Conservation (phyloP, 768 basidiomycete species). For the Naganishia friedmannii region DNA sequence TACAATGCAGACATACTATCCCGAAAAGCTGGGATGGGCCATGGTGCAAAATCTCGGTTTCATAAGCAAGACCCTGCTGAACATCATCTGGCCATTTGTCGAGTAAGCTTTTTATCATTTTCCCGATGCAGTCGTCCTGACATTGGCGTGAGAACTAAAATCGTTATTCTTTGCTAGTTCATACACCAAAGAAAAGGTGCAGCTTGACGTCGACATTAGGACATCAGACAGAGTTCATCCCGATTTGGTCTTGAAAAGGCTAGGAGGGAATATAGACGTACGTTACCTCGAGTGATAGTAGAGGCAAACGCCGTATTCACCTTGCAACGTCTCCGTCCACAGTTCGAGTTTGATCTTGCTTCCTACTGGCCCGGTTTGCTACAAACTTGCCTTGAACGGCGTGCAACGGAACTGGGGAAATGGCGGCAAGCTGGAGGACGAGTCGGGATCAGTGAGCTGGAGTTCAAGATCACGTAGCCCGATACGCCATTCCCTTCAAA, state of each 20-base stretch:
- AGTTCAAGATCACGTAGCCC: conserved; percentile 2
- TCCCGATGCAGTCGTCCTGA: too few species aligned
- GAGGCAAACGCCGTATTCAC: too few species aligned
- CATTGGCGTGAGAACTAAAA: too few species aligned
- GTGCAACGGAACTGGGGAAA: neutral
- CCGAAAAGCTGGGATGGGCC: conserved; percentile 42
- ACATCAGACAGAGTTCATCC: conserved; percentile 10
- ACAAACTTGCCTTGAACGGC: conserved; percentile 1
- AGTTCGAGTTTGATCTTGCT: conserved; percentile 17
- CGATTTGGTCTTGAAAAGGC: conserved; percentile 14
- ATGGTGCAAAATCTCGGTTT: conserved; percentile 43
- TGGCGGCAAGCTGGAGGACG: conserved; percentile 13
- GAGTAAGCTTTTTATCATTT: conserved; percentile 31
- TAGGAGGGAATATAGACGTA: conserved; percentile 1
- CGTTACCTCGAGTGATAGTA: neutral
- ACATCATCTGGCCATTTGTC: conserved; percentile 52
- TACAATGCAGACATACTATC: conserved; percentile 44
- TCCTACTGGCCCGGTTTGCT: conserved; percentile 20
- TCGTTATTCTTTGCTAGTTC: neutral
- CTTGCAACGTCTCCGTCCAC: neutral
- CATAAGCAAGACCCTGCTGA: conserved; percentile 44
- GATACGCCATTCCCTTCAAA: too few species aligned
- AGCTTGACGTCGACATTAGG: conserved; percentile 11
- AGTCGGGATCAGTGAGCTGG: conserved; percentile 15
- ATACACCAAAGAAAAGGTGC: conserved; percentile 17